Evolutionary conservation across 2,329 filamentous ascomycete genomes (phyloP).

Genomic region (Aulographum hederae): DNA sequence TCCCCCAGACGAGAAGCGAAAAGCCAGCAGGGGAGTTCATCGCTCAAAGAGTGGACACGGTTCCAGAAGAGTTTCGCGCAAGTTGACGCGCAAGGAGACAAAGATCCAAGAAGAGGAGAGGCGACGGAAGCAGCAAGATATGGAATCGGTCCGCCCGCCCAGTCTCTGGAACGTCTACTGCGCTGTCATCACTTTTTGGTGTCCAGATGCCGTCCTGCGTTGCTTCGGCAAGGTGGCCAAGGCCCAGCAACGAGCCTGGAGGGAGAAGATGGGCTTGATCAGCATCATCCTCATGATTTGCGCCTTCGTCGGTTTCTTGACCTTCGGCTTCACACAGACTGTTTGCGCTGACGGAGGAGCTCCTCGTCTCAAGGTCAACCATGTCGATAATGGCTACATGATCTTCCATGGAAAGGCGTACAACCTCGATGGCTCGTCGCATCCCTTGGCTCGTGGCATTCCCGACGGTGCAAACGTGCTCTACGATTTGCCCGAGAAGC

Average conservation of each 20-base stretch:
- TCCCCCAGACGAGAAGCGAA: constrained; percentile 11
- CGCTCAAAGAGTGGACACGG: constrained; percentile 2
- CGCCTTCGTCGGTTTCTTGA: constrained; percentile 80
- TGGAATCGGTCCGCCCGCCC: constrained; percentile 55
- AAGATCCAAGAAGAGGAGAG: constrained; percentile 42
- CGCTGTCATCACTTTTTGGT: constrained; percentile 86
- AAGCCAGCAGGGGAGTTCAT: constrained; percentile 14
- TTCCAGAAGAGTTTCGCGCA: constrained; percentile 30
- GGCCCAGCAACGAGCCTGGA: constrained; percentile 82
- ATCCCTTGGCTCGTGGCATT: constrained; percentile 68
- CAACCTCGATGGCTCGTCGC: constrained; percentile 56
- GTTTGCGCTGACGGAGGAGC: constrained; percentile 61
- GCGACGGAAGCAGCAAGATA: constrained; percentile 37
- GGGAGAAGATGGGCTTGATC: constrained; percentile 93
- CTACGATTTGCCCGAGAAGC: constrained; percentile 65
- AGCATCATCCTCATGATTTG: constrained; percentile 84
- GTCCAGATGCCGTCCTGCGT: constrained; percentile 63
- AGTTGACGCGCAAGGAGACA: constrained; percentile 44
- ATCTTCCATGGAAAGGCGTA: constrained; percentile 92
- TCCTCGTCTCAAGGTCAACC: constrained; percentile 57
- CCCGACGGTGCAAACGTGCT: constrained; percentile 59
- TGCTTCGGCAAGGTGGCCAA: constrained; percentile 76
- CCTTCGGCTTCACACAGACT: constrained; percentile 82
- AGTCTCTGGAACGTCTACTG: constrained; percentile 95
- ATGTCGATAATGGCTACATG: constrained; percentile 71